Evolutionary conservation across 1,139 yeast genomes (phyloP), one percentile per base, ranked within the genome.

Genomic region (Blastobotrys buckinghamii): DNA sequence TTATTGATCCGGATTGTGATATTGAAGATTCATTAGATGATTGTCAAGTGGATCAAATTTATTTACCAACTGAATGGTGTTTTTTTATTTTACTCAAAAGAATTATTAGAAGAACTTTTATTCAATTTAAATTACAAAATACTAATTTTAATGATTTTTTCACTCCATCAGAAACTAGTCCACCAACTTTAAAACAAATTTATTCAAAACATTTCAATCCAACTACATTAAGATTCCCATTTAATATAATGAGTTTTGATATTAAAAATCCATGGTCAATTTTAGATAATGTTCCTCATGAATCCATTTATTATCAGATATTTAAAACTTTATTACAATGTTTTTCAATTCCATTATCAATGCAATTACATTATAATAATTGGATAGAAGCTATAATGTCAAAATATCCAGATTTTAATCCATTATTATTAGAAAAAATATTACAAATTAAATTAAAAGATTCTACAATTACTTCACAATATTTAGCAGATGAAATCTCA

Each of bases 331-430:
- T 22, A 22, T 5, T 22, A 5, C 24, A 22, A 22, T 4, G 4
- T 5, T 22, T 22, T 22, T 22, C 24, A 22, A 22, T 22, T 22
- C 4, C 4, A 5, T 5, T 22, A 22, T 22, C 24, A 22, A 22
- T 5, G 4, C 24, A 22, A 22, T 7, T 5, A 5, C 4, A 22
- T 6, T 48, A 45, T 9, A n/a, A 20, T 5, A 44, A 44, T 29
- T 54, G 57, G 57, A 39, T 48, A 5, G 47, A 39, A 6, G 55
- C 55, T 53, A 39, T 32, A 17, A 5, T 22, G 29, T 26, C 39
- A 20, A 36, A 39, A 16, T 26, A 43, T 20, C 48, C 46, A 8
- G 47, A 26, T 9, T 40, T 51, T 32, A 51, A 49, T 39, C 20
- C 47, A 26, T 20, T 12, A 19, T 29, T 29, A 33, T 49, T 53